phyloP scores from a whole-genome alignment of 352 stramenopile genomes.

The Phytopythium kandeliae region DNA sequence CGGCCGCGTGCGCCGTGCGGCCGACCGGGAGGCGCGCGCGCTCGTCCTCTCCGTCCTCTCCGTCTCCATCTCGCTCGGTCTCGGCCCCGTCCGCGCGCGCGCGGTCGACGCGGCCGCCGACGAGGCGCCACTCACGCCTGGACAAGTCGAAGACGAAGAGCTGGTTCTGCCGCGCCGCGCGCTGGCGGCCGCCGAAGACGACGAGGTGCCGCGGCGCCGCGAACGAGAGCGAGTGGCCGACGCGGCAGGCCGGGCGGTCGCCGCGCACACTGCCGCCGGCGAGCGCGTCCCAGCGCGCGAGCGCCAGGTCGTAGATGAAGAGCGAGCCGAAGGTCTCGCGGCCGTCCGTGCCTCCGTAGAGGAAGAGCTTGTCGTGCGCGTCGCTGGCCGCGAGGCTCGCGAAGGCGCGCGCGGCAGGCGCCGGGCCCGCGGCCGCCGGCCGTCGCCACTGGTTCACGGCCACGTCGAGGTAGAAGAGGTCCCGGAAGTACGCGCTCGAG shows the following conservation, averaged over 20 bases:
- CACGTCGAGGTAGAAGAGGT: slow-evolving; percentile 74
- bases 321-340: slow-evolving; percentile 53
- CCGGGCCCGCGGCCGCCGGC: slow-evolving; percentile 20
- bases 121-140: slow-evolving; percentile 25
- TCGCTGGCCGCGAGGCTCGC: slow-evolving; percentile 37
- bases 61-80: no score
- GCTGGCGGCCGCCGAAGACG: slow-evolving; percentile 52
- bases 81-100: not conserved
- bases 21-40: slow-evolving; percentile 17
- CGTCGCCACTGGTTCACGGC: slow-evolving; percentile 53
- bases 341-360: slow-evolving; percentile 56
- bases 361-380: slow-evolving; percentile 48
- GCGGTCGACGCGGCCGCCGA: slow-evolving; percentile 3
- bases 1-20: slow-evolving; percentile 39
- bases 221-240: slow-evolving; percentile 63
- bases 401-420: slow-evolving; percentile 40
- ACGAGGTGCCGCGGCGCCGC: slow-evolving; percentile 36
- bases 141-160: slow-evolving; percentile 42
- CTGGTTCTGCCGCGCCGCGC: slow-evolving; percentile 42
- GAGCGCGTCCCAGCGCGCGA: slow-evolving; percentile 53
- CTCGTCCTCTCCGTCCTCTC: not conserved
- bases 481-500: slow-evolving; percentile 47
- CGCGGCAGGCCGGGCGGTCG: slow-evolving; percentile 40
- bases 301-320: slow-evolving; percentile 45
- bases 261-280: slow-evolving; percentile 16